Conservation (phyloP, 2,329 filamentous ascomycete genomes). For the Alternaria novae-zelandiae region DNA sequence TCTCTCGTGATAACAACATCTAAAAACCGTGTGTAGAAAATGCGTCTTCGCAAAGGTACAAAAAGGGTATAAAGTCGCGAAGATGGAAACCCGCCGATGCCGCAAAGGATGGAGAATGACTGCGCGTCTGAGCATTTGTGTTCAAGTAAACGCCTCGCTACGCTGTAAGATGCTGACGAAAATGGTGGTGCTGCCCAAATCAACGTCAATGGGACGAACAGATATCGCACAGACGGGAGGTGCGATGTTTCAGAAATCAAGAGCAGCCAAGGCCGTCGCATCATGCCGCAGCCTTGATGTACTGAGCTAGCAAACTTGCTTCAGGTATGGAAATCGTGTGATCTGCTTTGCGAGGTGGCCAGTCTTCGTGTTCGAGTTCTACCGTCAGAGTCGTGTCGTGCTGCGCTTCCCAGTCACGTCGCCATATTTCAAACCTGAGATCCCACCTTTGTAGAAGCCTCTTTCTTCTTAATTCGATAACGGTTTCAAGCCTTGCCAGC, state of each 20-base stretch:
- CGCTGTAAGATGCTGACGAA: background rate
- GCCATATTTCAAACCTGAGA: slow-evolving; percentile 49
- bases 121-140: background rate
- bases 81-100: background rate
- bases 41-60: background rate
- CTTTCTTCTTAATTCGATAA: slow-evolving; percentile 41
- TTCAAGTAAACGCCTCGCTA: slow-evolving; percentile 1
- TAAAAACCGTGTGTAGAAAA: background rate
- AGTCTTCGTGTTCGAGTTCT: slow-evolving; percentile 37
- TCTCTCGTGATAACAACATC: background rate
- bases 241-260: background rate
- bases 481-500: slow-evolving; percentile 39
- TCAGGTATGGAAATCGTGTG: slow-evolving; percentile 22
- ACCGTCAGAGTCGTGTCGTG: slow-evolving; percentile 26
- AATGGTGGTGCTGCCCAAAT: background rate
- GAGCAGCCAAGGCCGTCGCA: background rate
- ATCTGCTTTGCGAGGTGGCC: slow-evolving; percentile 31
- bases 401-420: slow-evolving; percentile 44
- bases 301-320: slow-evolving; percentile 29
- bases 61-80: slow-evolving; percentile 3
- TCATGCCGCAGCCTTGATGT: slow-evolving; percentile 20
- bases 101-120: background rate
- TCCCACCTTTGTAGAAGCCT: slow-evolving; percentile 48
- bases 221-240: background rate
- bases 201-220: background rate